Evolutionary conservation across 495 filamentous ascomycete genomes (phyloP), one percentile per base, ranked within the genome.

Genomic region (Annulohypoxylon stygium): DNA sequence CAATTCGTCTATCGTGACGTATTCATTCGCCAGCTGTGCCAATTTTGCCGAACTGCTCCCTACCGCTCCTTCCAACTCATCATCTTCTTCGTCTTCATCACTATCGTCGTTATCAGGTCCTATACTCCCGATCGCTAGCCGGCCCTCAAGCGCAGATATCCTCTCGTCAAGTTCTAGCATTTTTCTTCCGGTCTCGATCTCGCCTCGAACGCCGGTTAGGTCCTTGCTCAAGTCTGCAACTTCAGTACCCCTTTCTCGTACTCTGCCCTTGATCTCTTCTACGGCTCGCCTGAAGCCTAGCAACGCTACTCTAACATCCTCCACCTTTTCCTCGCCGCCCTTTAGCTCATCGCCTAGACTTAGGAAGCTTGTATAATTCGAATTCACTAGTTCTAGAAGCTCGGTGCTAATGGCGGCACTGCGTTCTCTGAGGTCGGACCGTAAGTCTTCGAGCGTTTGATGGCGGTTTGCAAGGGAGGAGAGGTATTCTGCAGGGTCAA

Each of bases 361-460:
- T 1, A 99, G 78, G 73, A 98, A 98, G 72, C 95, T 93, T 45
- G 91, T 89, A 78, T 98, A 98, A 79, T 98, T 95, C 34, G 91
- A 86, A 77, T 98, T 98, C 69, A 99, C 95, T 1, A 98, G 88
- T 78, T 97, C 95, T 4, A 98, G 85, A 8, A 99, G 84, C 79
- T 99, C 95, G 63, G 90, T 90, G 69, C 88, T 90, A 55, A 98
- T 88, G 16, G 89, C 84, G 70, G 91, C 88, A 65, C 89, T 90
- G 25, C 96, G 87, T 50, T 91, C 85, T 14, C 94, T 90, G 3
- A 99, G 85, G 73, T 99, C 97, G 30, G 90, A 80, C 14, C 95
- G 92, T 16, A 99, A 85, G 79, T 99, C 97, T 79, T 97, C 95
- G 54, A 99, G 92, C 2, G 93, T 97, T 78, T 99, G 96, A 78